A percentile compares a stretch with the other conserved stretches of the same genome.
Conservation (phyloP, 2,329 filamentous ascomycete species). For the Aspergillus ruber region DNA sequence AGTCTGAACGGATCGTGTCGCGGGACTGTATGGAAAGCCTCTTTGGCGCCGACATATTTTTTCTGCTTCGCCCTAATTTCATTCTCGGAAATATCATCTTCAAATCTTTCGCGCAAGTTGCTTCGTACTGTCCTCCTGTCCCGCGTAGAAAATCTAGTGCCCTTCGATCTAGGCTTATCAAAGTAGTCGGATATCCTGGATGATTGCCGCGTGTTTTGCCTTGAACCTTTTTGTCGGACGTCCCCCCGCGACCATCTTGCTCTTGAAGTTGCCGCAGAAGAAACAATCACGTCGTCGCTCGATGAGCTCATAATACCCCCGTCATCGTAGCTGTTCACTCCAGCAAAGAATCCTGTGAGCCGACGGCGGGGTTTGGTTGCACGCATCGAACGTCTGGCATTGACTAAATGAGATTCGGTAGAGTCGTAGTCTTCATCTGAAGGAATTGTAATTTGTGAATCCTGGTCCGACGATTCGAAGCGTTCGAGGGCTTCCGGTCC, state of each 20-base stretch:
- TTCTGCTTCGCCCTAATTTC: constrained; percentile 42
- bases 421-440: constrained; percentile 9
- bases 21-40: constrained; percentile 62
- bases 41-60: constrained; percentile 57
- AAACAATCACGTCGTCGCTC: constrained; percentile 18
- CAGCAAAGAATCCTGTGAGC: constrained; percentile 15
- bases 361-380: constrained; percentile 7
- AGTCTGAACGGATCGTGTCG: constrained; percentile 60
- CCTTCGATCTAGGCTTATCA: constrained; percentile 5
- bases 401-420: neutral
- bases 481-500: constrained; percentile 18
- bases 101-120: constrained; percentile 40
- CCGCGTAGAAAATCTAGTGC: constrained; percentile 27
- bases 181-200: constrained; percentile 5
- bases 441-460: constrained; percentile 1
- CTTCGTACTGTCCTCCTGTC: constrained; percentile 20
- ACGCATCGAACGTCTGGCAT: constrained; percentile 4
- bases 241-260: constrained; percentile 9
- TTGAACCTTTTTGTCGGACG: constrained; percentile 1
- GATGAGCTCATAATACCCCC: constrained; percentile 6
- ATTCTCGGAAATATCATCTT: constrained; percentile 32
- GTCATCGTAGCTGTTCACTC: constrained; percentile 15
- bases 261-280: constrained; percentile 6
- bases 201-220: constrained; percentile 5
- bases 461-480: constrained; percentile 7